Evolutionary conservation across 2,329 filamentous ascomycete genomes (phyloP).

Genomic region (Aureobasidium mangrovei): DNA sequence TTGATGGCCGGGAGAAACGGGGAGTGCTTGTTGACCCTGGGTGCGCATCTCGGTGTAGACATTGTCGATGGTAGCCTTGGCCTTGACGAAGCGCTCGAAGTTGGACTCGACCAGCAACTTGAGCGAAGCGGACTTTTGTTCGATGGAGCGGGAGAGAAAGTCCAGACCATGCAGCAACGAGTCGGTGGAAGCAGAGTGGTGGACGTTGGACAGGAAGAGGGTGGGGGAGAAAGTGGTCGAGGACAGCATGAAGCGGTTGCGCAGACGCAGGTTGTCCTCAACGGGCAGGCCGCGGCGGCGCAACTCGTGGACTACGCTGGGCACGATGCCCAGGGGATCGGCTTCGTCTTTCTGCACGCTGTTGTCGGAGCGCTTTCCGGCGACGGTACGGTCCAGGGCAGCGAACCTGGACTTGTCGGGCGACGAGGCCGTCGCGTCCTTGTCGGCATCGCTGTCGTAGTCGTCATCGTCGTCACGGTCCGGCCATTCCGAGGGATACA

Average conservation of each 20-base stretch:
- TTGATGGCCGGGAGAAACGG: constrained; percentile 13
- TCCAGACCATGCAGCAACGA: constrained; percentile 74
- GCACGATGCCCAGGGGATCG: constrained; percentile 79
- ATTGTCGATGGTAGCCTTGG: constrained; percentile 96
- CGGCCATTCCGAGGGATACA: constrained; percentile 80
- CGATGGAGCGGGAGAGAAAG: constrained; percentile 80
- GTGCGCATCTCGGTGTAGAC: constrained; percentile 93
- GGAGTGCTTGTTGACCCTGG: constrained; percentile 47
- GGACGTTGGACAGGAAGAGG: constrained; percentile 85
- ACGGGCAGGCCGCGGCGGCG: constrained; percentile 68
- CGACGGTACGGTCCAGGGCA: constrained; percentile 62
- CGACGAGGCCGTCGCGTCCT: constrained; percentile 19
- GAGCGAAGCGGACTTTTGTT: constrained; percentile 92
- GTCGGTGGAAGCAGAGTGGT: constrained; percentile 75
- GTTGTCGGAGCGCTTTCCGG: constrained; percentile 60
- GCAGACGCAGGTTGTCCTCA: constrained; percentile 63
- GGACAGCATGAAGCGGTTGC: constrained; percentile 88
- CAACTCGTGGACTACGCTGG: constrained; percentile 76
- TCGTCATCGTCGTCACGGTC: constrained; percentile 71
- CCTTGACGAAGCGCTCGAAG: constrained; percentile 94
- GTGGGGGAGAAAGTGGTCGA: constrained; percentile 92
- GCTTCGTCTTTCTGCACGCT: constrained; percentile 84
- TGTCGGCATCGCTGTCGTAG: constrained; percentile 53
- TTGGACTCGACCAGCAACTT: constrained; percentile 96
- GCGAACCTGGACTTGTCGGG: constrained; percentile 65